These are phyloP conservation scores for Massospora cicadina DNA, from an alignment of 371 early-diverging fungal species.

Conservation along the genomic window DNA sequence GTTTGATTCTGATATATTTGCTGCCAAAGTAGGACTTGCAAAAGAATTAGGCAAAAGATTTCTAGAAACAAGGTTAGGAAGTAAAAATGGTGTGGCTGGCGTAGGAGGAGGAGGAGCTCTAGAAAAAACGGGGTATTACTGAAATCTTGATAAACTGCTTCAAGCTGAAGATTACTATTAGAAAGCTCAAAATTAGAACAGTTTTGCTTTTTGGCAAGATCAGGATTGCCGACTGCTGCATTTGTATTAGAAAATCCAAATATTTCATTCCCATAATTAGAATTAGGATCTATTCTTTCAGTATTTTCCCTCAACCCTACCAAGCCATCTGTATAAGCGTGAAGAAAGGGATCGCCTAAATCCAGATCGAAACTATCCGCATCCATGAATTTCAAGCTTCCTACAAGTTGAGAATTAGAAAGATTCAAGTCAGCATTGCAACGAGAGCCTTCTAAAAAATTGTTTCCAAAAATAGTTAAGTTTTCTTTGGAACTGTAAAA, in stretches of 20 bases:
- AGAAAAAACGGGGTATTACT: not conserved
- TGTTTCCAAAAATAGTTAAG: no score
- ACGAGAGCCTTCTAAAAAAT: no score
- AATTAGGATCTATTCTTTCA: not conserved
- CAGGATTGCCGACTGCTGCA: not conserved
- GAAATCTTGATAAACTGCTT: not conserved
- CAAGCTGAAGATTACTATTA: not conserved
- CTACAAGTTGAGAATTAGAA: no score
- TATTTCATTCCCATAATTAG: not conserved
- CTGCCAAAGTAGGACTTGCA: not conserved
- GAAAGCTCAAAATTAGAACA: not conserved
- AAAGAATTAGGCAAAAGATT: not conserved
- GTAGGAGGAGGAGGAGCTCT: not conserved
- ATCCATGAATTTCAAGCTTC: no score
- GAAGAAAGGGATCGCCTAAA: not conserved
- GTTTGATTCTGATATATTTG: no score
- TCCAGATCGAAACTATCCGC: no score
- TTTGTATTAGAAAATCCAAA: not conserved
- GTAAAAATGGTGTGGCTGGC: not conserved
- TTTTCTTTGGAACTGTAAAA: no score
- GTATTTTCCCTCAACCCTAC: not conserved
- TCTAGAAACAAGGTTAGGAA: not conserved
- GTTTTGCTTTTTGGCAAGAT: not conserved
- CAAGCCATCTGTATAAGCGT: not conserved
- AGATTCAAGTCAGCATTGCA: no score